A percentile compares a stretch with the other conserved stretches of the same genome.
Conservation (phyloP, 164 flowering plant species). For the Berberis thunbergii region DNA sequence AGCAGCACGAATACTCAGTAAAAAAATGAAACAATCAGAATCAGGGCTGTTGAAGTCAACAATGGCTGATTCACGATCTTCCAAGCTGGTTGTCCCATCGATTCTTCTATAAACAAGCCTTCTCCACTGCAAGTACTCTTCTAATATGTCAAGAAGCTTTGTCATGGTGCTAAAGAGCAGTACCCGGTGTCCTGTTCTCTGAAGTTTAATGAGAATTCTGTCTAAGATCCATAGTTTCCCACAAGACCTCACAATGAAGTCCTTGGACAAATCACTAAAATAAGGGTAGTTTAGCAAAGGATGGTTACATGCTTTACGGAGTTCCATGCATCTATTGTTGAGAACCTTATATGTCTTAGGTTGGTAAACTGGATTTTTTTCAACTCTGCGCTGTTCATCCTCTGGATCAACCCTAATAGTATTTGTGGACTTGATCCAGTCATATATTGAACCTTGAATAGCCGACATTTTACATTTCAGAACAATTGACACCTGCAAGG, state of each 20-base stretch:
- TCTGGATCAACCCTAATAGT: conserved; percentile 94
- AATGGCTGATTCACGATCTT: conserved; percentile 96
- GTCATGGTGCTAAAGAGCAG: conserved; percentile 98
- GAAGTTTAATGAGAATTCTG: conserved; percentile 87
- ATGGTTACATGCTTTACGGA: conserved; percentile 92
- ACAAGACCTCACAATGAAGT: conserved; percentile 86
- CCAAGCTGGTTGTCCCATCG: conserved; percentile 94
- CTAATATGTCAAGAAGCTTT: conserved; percentile 88
- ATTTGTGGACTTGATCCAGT: conserved; percentile 96
- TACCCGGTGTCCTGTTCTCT: conserved; percentile 89
- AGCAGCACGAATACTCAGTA: conserved; percentile 99
- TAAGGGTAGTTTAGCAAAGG: conserved; percentile 96
- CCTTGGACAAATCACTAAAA: conserved; percentile 69
- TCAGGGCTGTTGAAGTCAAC: conserved; percentile 77
- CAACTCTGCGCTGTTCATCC: conserved; percentile 68
- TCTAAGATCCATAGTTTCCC: conserved; percentile 95
- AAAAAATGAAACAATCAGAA: conserved; percentile 84
- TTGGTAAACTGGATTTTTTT: conserved; percentile 67
- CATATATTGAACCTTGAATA: conserved; percentile 88
- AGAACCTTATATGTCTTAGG: conserved; percentile 57
- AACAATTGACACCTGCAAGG: conserved; percentile 78
- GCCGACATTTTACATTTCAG: conserved; percentile 93
- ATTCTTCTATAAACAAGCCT: conserved; percentile 81
- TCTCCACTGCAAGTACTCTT: conserved; percentile 92
- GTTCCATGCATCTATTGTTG: conserved; percentile 95